Evolutionary conservation across 495 filamentous ascomycete species (phyloP).

Genomic region (Extremus antarcticus): DNA sequence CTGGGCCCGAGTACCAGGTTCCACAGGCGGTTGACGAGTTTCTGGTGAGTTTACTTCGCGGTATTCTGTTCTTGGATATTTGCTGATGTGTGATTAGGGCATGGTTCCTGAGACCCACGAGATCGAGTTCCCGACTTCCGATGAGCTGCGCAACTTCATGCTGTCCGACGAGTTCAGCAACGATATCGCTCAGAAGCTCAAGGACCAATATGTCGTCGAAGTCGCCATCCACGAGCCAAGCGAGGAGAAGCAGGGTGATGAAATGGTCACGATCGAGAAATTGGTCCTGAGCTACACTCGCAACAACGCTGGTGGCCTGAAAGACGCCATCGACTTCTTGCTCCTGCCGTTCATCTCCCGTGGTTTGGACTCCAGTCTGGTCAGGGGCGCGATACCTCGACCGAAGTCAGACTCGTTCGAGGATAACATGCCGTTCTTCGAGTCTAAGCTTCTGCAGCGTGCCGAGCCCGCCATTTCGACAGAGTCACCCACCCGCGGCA

Average conservation of each 20-base stretch:
- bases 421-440: conserved; percentile 89
- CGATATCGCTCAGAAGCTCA: conserved; percentile 72
- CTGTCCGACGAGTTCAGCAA: conserved; percentile 63
- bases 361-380: conserved; percentile 70
- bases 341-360: conserved; percentile 70
- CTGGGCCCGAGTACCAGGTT: conserved; percentile 94
- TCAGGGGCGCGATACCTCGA: conserved; percentile 87
- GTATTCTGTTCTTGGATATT: background rate
- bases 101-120: conserved; percentile 97
- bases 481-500: conserved; percentile 73
- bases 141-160: conserved; percentile 65
- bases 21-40: conserved; percentile 92
- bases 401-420: conserved; percentile 98
- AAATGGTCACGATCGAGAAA: conserved; percentile 33
- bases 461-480: conserved; percentile 63
- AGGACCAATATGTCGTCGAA: conserved; percentile 82
- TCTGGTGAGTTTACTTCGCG: conserved; percentile 44
- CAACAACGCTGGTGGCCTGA: conserved; percentile 90
- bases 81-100: conserved; percentile 43
- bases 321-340: conserved; percentile 92
- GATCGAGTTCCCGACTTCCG: conserved; percentile 64
- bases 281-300: conserved; percentile 73
- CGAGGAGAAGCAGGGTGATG: conserved; percentile 23
- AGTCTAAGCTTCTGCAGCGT: conserved; percentile 89
- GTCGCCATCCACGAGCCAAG: conserved; percentile 47